Percentiles rank a stretch among this genome's conserved stretches.
Evolutionary conservation across 129 eudicot species (phyloP).

Genomic region (Artemisia tridentata): DNA sequence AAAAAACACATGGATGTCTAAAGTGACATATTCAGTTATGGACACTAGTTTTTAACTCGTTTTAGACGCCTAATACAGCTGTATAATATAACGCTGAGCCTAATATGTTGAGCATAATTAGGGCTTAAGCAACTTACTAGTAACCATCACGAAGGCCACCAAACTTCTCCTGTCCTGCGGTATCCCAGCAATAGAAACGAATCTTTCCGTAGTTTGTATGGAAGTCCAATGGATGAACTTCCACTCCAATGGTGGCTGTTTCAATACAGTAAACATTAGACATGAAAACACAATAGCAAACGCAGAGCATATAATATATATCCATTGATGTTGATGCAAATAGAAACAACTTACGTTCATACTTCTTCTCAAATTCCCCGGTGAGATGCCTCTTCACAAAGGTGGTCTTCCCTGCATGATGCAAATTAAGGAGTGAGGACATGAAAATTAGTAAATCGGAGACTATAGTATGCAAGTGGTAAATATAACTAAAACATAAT

Average conservation of each 20-base stretch:
- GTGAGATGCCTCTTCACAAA: slow-evolving; percentile 70
- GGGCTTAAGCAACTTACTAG: slow-evolving; percentile 40
- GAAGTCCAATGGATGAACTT: slow-evolving; percentile 62
- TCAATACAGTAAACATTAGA: neutral
- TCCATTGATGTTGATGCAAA: neutral
- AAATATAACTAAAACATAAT: too few species aligned
- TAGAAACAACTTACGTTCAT: slow-evolving; percentile 42
- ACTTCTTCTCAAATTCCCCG: slow-evolving; percentile 69
- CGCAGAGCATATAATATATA: neutral
- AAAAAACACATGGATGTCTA: too few species aligned
- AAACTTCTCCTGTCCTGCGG: slow-evolving; percentile 68
- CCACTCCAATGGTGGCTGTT: slow-evolving; percentile 62
- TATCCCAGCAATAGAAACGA: slow-evolving; percentile 64
- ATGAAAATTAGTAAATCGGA: neutral
- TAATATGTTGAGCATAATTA: neutral
- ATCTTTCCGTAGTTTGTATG: slow-evolving; percentile 49
- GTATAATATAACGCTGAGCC: too few species aligned
- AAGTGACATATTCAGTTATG: too few species aligned
- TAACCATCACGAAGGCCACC: slow-evolving; percentile 65
- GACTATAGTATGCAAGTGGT: neutral
- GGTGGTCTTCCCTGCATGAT: slow-evolving; percentile 43
- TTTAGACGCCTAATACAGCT: too few species aligned
- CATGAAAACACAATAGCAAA: neutral
- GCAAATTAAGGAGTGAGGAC: neutral
- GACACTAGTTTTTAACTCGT: too few species aligned